Base-by-base conservation (phyloP, 805 yeast genomes). In the Pichia insulana region DNA sequence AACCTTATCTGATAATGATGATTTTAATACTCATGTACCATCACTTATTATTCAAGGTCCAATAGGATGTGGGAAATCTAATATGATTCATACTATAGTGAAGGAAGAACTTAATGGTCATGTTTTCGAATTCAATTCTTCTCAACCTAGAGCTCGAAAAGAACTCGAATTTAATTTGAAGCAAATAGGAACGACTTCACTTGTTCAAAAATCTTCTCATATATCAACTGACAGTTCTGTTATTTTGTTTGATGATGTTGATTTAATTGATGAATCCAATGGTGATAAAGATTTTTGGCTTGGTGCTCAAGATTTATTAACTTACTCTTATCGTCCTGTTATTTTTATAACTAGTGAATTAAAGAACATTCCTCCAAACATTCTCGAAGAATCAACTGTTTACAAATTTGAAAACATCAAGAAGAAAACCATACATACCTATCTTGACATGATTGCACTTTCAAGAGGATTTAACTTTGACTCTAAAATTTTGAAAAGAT, bases 181-280 rank as follows among this genome's bases (percentile, higher is more conserved):
- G 38, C 97, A 94, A 53, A 73, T 88, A 41, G 78, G 90, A 43
- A 89, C 96, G 4, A 83, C 95, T 0, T 87, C 86, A 46, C 65
- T 83, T 37, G 89, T 90, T 2, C 85, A 81, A 49, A 65, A 25
- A 16, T 11, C 34, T 7, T 65, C 27, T 6, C 9, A 4, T 4
- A 11, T 12, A 17, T 51, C 44, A 12, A 32, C 39, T 17, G 52
- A 52, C 35, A 70, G 76, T 45, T 88, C 90, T 7, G 64, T 87
- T 6, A 79, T 92, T 4, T 60, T 92, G 28, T 68, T 90, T 44
- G 96, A 89, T 51, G 96, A 90, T 53, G 89, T 84, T 33, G 96
- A 90, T 56, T 67, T 85, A 10, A 58, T 89, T 16, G 86, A 82
- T 53, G 86, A 77, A 41, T 76, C 72, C 33, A 77, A 74, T 27